Conservation (phyloP, 768 basidiomycete genomes). For the Boletus coccyginus region DNA sequence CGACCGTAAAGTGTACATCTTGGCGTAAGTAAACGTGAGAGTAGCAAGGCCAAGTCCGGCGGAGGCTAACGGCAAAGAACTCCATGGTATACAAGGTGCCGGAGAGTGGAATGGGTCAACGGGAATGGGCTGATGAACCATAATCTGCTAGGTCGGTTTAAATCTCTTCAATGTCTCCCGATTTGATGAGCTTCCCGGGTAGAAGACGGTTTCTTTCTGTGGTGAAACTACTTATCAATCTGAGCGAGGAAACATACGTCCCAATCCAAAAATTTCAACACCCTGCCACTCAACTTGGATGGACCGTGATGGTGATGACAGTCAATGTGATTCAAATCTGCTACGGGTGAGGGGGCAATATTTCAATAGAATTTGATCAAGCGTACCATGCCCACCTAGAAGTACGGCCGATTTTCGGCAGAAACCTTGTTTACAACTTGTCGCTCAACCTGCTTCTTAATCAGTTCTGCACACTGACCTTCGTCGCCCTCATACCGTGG, state of each 20-base stretch:
- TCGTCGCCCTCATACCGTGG: no score
- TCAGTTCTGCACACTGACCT: constrained; percentile 61
- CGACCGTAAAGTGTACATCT: constrained; percentile 29
- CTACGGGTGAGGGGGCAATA: neutral
- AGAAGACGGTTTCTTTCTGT: neutral
- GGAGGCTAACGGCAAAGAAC: neutral
- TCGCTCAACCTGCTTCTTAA: constrained; percentile 83
- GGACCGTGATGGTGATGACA: neutral
- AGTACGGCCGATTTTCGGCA: no score
- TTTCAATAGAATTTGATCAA: neutral
- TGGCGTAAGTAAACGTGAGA: constrained; percentile 2
- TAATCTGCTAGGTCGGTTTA: neutral
- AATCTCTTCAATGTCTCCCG: neutral
- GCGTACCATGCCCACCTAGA: constrained; percentile 5
- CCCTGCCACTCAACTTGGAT: neutral
- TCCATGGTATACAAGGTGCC: constrained; percentile 5
- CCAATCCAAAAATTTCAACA: no score
- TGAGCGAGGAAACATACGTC: neutral
- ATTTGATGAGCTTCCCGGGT: neutral
- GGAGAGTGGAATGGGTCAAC: neutral
- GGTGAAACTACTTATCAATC: neutral
- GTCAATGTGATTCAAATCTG: neutral
- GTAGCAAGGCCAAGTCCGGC: constrained; percentile 7
- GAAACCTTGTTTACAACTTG: no score
- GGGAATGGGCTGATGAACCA: neutral